These are phyloP conservation scores for Stygiomarasmius scandens DNA, from an alignment of 1,284 basidiomycete species.

Conservation along the genomic window DNA sequence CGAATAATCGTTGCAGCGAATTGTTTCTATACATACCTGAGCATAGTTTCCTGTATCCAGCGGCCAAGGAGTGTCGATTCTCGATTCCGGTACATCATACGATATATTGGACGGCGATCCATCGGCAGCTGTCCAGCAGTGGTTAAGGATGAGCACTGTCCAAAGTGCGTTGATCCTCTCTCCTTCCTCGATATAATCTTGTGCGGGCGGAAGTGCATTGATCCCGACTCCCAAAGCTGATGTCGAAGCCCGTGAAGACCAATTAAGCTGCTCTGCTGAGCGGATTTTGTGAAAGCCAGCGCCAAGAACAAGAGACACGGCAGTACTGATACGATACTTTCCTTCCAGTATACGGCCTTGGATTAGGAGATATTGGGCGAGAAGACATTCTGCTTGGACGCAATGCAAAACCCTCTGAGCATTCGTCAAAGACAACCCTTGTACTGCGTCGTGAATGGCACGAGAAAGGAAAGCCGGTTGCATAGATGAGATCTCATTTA, in stretches of 20 bases:
- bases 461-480: slow-evolving; percentile 35
- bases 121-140: slow-evolving; percentile 31
- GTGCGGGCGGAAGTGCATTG: slow-evolving; percentile 23
- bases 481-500: slow-evolving; percentile 19
- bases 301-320: slow-evolving; percentile 37
- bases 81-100: slow-evolving; percentile 19
- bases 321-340: slow-evolving; percentile 40
- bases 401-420: slow-evolving; percentile 41
- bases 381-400: slow-evolving; percentile 55
- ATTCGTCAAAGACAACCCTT: slow-evolving; percentile 31
- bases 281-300: slow-evolving; percentile 40
- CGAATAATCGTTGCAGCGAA: no score
- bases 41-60: slow-evolving; percentile 22
- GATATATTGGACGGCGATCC: slow-evolving; percentile 23
- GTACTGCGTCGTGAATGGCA: slow-evolving; percentile 36
- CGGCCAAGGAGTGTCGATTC: slow-evolving; percentile 45
- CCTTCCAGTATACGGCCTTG: slow-evolving; percentile 40
- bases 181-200: slow-evolving; percentile 37
- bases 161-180: slow-evolving; percentile 48
- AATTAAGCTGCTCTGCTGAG: slow-evolving; percentile 15
- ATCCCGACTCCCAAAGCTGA: slow-evolving; percentile 6
- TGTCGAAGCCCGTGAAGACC: background rate
- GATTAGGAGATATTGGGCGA: slow-evolving; percentile 52
- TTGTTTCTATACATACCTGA: slow-evolving; percentile 15
- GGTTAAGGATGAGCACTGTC: slow-evolving; percentile 41